phyloP scores from a whole-genome alignment of 23 red algal species.

The Gracilaria caudata region DNA sequence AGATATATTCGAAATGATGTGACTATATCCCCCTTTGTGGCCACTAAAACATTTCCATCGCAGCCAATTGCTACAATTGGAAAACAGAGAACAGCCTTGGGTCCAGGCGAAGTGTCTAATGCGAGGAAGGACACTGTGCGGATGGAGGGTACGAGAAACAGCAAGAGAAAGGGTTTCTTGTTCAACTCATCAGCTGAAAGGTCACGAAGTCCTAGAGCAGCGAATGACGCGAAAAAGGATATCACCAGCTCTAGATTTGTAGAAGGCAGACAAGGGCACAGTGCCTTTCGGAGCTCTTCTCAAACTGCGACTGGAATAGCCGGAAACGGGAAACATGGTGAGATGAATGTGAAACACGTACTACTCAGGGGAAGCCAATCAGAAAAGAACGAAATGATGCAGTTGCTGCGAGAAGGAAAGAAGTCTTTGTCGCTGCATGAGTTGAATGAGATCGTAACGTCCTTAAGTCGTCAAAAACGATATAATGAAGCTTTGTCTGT shows the following conservation, averaged over 20 bases:
- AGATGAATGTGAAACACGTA: not conserved
- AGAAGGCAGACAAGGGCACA: not conserved
- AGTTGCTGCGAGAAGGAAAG: conserved; percentile 28
- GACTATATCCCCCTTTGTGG: not conserved
- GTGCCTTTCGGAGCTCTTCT: not conserved
- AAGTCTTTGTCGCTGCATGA: conserved; percentile 4
- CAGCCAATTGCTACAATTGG: not conserved
- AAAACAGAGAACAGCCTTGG: not conserved
- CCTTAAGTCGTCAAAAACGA: conserved; percentile 22
- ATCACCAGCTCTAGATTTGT: not conserved
- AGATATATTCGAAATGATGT: not conserved
- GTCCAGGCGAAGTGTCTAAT: not conserved
- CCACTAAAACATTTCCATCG: not conserved
- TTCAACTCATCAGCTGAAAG: not conserved
- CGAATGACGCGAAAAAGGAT: not conserved
- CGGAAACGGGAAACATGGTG: not conserved
- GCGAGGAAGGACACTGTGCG: not conserved
- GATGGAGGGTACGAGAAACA: not conserved
- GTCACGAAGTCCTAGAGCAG: not conserved
- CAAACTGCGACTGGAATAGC: not conserved
- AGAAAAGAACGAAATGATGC: conserved; percentile 11
- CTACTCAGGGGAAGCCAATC: conserved; percentile 12
- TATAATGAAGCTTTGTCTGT: conserved; percentile 29
- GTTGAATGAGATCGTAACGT: conserved; percentile 41
- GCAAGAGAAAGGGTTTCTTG: not conserved